phyloP scores from a whole-genome alignment of 352 stramenopile genomes.

The Phytopythium oedochilum region DNA sequence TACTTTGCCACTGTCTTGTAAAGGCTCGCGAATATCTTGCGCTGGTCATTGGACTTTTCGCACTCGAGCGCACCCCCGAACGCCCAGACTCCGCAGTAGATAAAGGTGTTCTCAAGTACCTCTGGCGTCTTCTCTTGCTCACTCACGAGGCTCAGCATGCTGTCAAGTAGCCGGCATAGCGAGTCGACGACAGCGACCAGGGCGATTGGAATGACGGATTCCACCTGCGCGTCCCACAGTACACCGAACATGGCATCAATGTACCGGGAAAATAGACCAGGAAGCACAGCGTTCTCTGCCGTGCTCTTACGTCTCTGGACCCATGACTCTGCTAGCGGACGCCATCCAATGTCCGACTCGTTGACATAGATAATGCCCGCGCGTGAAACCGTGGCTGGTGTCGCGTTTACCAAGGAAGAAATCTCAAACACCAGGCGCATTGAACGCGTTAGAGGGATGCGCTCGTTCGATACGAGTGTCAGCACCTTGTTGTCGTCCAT shows the following conservation, averaged over 20 bases:
- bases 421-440: slow-evolving; percentile 99
- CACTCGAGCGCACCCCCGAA: slow-evolving; percentile 93
- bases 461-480: slow-evolving; percentile 96
- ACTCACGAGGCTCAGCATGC: slow-evolving; percentile 67
- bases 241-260: slow-evolving; percentile 80
- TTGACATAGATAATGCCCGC: slow-evolving; percentile 97
- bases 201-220: slow-evolving; percentile 46
- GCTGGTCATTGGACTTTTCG: slow-evolving; percentile 68
- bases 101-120: slow-evolving; percentile 93
- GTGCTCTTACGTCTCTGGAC: slow-evolving; percentile 72
- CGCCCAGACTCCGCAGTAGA: slow-evolving; percentile 94
- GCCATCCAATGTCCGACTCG: slow-evolving; percentile 90
- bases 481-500: slow-evolving; percentile 94
- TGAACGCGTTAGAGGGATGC: slow-evolving; percentile 92
- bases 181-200: slow-evolving; percentile 81
- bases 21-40: slow-evolving; percentile 45
- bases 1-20: slow-evolving; percentile 77
- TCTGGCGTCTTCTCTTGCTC: slow-evolving; percentile 84
- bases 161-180: slow-evolving; percentile 93
- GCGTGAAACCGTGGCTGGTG: slow-evolving; percentile 94
- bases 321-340: slow-evolving; percentile 94
- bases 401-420: slow-evolving; percentile 94
- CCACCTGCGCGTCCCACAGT: slow-evolving; percentile 63
- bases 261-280: slow-evolving; percentile 92
- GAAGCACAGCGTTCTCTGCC: slow-evolving; percentile 81